Base-by-base conservation (phyloP, 2,329 filamentous ascomycete genomes). In the Sclerotiophoma versabilis region DNA sequence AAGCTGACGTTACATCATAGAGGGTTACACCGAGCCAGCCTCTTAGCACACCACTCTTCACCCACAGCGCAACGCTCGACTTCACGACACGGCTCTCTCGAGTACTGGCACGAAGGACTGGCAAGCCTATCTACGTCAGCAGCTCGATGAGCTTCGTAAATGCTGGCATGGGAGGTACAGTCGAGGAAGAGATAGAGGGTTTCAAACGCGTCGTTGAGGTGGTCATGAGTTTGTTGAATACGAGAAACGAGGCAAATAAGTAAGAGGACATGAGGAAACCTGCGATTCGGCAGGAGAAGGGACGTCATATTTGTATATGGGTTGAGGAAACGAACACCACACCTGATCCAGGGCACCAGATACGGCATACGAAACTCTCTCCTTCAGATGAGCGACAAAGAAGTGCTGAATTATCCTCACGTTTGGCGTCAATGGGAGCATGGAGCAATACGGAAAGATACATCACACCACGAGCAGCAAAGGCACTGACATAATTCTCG, bases 141-240 rank as follows among this genome's bases (percentile, higher is more conserved):
- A 96, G 91, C 71, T 96, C 92, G 27, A 86, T 96, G 66, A 91
- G 88, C 62, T 86, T 97, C 59, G 84, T 84, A 12, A 86, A 82
- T 66, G 83, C 87, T 5, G 89, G 88, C 2, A 84, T 92, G 66
- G 92, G 92, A 9, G 89, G 92, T 17, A 90, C 87, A 0, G 86
- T 93, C 6, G 93, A 97, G 71, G 95, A 98, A 79, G 93, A 98
- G 78, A 93, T 97, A 87, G 92, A 93, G 70, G 91, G 89, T 0
- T 88, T 97, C 65, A 86, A 84, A 67, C 84, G 83, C 60, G 86
- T 96, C 33, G 86, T 93, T 26, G 84, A 89, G 54, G 84, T 90
- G 39, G 83, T 93, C 12, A 78, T 87, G 41, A 23, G 22, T 23
- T 6, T 46, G 17, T 11, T 54, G 22, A 49, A 49, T 23, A 54